Evolutionary conservation across 2,329 filamentous ascomycete genomes (phyloP).

Genomic region (Ascosphaera aggregata): DNA sequence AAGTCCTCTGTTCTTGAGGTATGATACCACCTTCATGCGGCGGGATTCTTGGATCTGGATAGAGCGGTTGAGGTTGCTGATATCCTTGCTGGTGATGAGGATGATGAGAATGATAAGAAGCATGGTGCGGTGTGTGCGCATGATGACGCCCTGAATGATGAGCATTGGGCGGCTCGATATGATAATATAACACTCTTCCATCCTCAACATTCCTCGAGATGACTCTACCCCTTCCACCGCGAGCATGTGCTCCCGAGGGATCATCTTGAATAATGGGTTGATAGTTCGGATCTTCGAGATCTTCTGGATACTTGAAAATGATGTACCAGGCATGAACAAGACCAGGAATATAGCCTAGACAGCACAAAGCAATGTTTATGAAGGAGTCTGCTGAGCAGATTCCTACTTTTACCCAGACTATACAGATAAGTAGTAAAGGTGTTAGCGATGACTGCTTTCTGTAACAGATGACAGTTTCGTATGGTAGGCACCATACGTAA

Average conservation of each 20-base stretch:
- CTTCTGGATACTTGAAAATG: conserved; percentile 72
- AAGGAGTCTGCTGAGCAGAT: conserved; percentile 80
- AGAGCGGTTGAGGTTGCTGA: conserved; percentile 7
- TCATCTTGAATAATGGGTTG: no score
- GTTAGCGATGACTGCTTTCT: no score
- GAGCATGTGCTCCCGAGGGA: no score
- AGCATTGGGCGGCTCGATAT: conserved; percentile 35
- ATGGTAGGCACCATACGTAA: no score
- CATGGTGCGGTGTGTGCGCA: conserved; percentile 16
- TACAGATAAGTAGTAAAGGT: conserved; percentile 3
- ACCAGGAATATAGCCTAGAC: conserved; percentile 59
- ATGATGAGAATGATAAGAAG: conserved; percentile 15
- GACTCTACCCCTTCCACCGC: conserved; percentile 20
- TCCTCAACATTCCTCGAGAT: no score
- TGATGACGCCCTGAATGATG: conserved; percentile 12
- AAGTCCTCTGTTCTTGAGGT: no score
- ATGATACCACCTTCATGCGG: no score
- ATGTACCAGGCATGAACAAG: conserved; percentile 97
- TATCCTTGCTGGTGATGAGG: no score
- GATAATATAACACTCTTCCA: conserved; percentile 48
- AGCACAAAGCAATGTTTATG: conserved; percentile 83
- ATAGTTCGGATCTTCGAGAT: conserved; percentile 39
- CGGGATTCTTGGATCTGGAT: no score
- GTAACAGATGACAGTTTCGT: no score
- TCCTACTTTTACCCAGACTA: conserved; percentile 92